Evolutionary conservation across 768 basidiomycete species (phyloP).

Genomic region (Boletus vinaceobasis): DNA sequence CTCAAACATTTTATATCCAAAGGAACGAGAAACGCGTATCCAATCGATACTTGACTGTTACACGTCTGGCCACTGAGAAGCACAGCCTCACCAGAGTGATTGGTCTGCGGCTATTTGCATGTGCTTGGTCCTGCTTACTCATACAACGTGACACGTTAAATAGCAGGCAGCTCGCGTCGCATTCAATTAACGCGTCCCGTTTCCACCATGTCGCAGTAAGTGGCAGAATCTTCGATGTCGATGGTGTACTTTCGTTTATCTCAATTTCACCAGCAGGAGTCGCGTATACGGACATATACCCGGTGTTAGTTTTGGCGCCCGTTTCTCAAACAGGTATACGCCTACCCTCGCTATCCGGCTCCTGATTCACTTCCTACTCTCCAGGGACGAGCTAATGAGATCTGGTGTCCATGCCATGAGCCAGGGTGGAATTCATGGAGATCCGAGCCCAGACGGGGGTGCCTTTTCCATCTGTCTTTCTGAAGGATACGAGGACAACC

Average conservation of each 20-base stretch:
- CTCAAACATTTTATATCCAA: neutral
- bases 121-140: conserved; percentile 6
- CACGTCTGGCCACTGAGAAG: neutral
- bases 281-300: conserved; percentile 31
- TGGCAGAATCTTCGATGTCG: neutral
- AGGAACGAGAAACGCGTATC: neutral
- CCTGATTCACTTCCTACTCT: neutral
- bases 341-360: neutral
- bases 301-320: conserved; percentile 17
- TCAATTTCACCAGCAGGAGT: conserved; percentile 5
- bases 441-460: conserved; percentile 19
- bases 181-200: conserved; percentile 9
- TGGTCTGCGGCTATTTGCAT: conserved; percentile 10
- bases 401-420: conserved; percentile 34
- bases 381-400: conserved; percentile 20
- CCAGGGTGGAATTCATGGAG: conserved; percentile 41
- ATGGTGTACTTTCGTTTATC: neutral
- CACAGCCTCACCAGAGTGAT: neutral
- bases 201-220: conserved; percentile 20
- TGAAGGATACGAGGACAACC: conserved; percentile 41
- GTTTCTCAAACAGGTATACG: conserved; percentile 21
- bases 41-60: neutral
- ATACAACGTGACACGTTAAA: conserved; percentile 7
- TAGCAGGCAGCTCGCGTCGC: neutral
- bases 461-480: conserved; percentile 43